These are phyloP conservation scores for Carallia pectinifolia DNA, from an alignment of 345 rosid genomes.

Conservation along the genomic window DNA sequence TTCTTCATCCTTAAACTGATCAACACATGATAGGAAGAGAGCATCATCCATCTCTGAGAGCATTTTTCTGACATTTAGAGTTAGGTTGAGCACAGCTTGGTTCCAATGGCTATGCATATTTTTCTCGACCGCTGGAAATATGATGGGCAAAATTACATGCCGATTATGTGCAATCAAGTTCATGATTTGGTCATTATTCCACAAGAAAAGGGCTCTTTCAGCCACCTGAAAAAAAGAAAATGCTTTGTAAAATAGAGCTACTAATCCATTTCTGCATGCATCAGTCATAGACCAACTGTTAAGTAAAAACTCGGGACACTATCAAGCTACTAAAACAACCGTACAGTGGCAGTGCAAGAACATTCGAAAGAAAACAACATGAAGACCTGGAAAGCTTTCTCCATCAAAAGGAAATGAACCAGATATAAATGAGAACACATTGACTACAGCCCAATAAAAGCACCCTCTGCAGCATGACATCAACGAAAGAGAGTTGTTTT, in stretches of 20 bases:
- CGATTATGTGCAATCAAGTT: constrained; percentile 68
- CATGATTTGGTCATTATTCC: constrained; percentile 93
- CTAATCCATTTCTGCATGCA: not conserved
- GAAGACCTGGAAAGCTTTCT: not conserved
- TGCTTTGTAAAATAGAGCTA: not conserved
- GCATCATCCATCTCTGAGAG: constrained; percentile 76
- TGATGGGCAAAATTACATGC: constrained; percentile 58
- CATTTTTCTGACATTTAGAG: constrained; percentile 65
- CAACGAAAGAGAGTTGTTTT: no score
- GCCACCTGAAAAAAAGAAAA: constrained; percentile 60
- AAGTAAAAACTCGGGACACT: not conserved
- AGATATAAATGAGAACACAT: no score
- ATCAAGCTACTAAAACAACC: not conserved
- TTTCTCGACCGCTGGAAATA: constrained; percentile 72
- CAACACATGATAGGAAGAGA: constrained; percentile 60
- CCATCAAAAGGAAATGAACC: no score
- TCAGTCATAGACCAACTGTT: not conserved
- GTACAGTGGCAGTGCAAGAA: not conserved
- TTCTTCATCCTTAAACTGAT: constrained; percentile 56
- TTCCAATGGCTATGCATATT: constrained; percentile 78
- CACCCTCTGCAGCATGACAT: no score
- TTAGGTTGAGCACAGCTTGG: constrained; percentile 69
- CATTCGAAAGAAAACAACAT: not conserved
- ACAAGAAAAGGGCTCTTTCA: constrained; percentile 78
- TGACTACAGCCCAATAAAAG: no score